Percentiles rank a stretch among this genome's conserved stretches.
phyloP scores from a whole-genome alignment of 371 early-diverging fungal species.

The Mucor racemosus region DNA sequence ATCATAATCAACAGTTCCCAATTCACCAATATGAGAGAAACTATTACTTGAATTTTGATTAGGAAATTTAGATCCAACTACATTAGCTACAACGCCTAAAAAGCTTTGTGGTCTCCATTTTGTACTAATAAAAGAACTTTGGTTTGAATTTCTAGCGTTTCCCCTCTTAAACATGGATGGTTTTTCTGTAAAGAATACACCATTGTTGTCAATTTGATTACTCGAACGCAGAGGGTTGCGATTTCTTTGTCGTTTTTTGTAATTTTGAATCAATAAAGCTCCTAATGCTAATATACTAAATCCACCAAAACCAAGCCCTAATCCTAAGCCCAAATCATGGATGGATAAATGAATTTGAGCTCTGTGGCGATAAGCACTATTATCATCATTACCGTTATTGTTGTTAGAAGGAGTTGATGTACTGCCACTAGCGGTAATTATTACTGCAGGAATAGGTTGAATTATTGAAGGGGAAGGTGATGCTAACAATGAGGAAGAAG shows the following conservation, averaged over 20 bases:
- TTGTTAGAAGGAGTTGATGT: background rate
- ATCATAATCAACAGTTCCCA: background rate
- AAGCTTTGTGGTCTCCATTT: conserved; percentile 1
- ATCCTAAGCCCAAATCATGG: background rate
- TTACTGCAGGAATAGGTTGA: background rate
- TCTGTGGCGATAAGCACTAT: background rate
- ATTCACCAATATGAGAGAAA: background rate
- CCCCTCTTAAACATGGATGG: background rate
- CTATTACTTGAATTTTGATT: background rate
- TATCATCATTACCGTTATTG: background rate
- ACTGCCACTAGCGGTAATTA: background rate
- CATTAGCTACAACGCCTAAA: background rate
- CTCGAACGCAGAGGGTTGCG: background rate
- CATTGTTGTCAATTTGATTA: background rate
- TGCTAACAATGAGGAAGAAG: background rate
- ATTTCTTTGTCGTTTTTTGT: background rate
- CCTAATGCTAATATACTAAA: background rate
- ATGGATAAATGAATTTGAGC: background rate
- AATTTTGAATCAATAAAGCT: background rate
- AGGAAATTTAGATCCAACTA: background rate
- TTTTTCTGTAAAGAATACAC: background rate
- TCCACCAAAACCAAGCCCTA: background rate
- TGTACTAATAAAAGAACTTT: background rate
- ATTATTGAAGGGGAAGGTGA: background rate
- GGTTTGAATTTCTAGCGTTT: background rate